Base-by-base conservation (phyloP, 495 filamentous ascomycete genomes). In the Penicillium lagena region DNA sequence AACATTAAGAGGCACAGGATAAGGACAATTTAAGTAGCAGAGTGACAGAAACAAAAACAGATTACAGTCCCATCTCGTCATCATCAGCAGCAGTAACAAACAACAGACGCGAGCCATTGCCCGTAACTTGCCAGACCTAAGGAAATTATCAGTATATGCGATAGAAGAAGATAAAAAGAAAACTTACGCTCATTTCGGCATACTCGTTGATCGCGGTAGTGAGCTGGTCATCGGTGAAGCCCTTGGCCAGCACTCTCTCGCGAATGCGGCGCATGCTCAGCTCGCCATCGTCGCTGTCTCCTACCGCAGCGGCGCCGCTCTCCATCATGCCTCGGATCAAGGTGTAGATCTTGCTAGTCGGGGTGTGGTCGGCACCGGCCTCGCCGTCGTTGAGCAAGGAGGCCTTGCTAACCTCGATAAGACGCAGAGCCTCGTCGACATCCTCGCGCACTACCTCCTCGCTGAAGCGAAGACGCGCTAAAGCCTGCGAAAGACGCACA, bases 161-260 rank as follows among this genome's bases (percentile, higher is more conserved):
- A 22, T 22, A 22, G 22, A 2, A 22, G 4, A 22, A 22, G 22
- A 22, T 10, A 6, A 12, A 34, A 0, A 34, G n/a, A 12, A 31
- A 42, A 83, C 90, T 85, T 67, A 98, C 93, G 70, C 91, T 83
- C 43, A 95, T 58, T 47, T 80, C 72, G 7, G 86, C 81, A 66
- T 98, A 98, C 70, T 97, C 93, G 43, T 91, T 84, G 52, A 98
- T 75, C 32, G 89, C 85, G 49, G 78, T 78, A 40, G 82, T 75
- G 66, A 95, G 86, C 60, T 97, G 90, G 67, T 95, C 86, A 51
- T 89, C 85, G 5, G 94, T 97, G 56, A 97, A 98, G 8, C 94
- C 94, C 76, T 95, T 96, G 27, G 89, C 93, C 51, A 97, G 74
- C 27, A 97, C 89, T 35, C 93, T 62, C 59, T 97, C 90, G 52